A percentile compares a stretch with the other conserved stretches of the same genome.
These are phyloP conservation scores for Chytridium lagenaria DNA, from an alignment of 371 early-diverging fungal genomes.

Conservation along the genomic window DNA sequence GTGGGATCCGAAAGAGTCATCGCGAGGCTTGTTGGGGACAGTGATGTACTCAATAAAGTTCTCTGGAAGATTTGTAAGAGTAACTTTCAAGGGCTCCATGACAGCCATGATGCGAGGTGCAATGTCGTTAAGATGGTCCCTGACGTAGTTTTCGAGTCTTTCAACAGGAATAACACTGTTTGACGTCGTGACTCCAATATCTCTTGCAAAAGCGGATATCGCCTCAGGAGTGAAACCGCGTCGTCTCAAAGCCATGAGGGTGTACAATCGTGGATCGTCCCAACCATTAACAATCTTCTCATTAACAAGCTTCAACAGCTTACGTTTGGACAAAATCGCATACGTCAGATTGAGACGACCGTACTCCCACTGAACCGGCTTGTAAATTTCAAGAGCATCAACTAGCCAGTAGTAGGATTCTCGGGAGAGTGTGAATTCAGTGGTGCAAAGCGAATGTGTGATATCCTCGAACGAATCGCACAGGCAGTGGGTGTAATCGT, in stretches of 20 bases:
- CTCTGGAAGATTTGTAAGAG: constrained; percentile 84
- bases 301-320: constrained; percentile 98
- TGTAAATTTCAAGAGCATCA: constrained; percentile 97
- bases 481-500: constrained; percentile 99
- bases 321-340: constrained; percentile 98
- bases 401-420: constrained; percentile 99
- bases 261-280: constrained; percentile 99
- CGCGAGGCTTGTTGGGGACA: constrained; percentile 88
- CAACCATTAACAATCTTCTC: constrained; percentile 92
- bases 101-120: constrained; percentile 94
- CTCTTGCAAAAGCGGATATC: constrained; percentile 98
- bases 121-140: constrained; percentile 91
- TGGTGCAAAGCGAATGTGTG: constrained; percentile 99
- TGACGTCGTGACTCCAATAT: constrained; percentile 91
- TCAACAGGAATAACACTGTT: constrained; percentile 89
- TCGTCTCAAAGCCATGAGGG: constrained; percentile 95
- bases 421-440: constrained; percentile 95
- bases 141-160: constrained; percentile 93
- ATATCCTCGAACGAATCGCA: constrained; percentile 99
- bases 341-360: constrained; percentile 96
- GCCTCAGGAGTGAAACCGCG: constrained; percentile 98
- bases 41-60: constrained; percentile 74
- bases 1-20: constrained; percentile 82
- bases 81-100: constrained; percentile 87
- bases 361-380: constrained; percentile 99